Base-by-base conservation (phyloP, 805 yeast genomes). In the Candida rishiriensis region DNA sequence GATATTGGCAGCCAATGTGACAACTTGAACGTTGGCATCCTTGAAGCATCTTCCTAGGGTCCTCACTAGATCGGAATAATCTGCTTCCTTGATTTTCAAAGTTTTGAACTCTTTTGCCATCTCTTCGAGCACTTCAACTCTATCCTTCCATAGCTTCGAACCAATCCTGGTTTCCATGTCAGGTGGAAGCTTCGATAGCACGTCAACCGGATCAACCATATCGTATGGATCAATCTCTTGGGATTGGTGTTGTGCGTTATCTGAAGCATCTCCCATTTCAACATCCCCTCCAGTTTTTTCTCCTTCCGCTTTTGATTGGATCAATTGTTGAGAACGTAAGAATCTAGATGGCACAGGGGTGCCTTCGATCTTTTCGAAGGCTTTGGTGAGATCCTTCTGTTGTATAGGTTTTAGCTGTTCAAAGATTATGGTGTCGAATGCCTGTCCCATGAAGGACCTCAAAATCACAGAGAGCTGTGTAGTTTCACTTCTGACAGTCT, bases 11-110 rank as follows among this genome's bases (percentile, higher is more conserved):
- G 97, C 88, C 29, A 83, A 57, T 13, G 85, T 82, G 0, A 86
- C 96, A 12, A 87, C 96, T 65, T 84, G 89, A 42, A 89, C 75
- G 60, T 93, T 93, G 5, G 90, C 95, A 66, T 93, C 99, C 57
- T 81, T 88, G 58, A 89, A 71, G 48, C 89, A 77, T 52, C 80
- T 83, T n/a, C 83, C 77, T 51, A 88, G 70, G 1, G 73, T 61
- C 43, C 81, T 67, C n/a, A 82, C 65, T n/a, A 90, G 63, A 2
- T 73, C 82, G 7, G 73, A 51, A 62, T 83, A 88, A 59, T 90
- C 95, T 42, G 70, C 86, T 30, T 69, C 71, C 37, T 53, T 53
- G 39, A 82, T 57, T 50, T 74, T 82, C 37, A 82, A 69, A 1
- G 79, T 78, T 36, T 83, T 80, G 17, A 69, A 65, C 28, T 79